Base-by-base conservation (phyloP, 2,329 filamentous ascomycete genomes). In the Ceratocystis lukuohia region DNA sequence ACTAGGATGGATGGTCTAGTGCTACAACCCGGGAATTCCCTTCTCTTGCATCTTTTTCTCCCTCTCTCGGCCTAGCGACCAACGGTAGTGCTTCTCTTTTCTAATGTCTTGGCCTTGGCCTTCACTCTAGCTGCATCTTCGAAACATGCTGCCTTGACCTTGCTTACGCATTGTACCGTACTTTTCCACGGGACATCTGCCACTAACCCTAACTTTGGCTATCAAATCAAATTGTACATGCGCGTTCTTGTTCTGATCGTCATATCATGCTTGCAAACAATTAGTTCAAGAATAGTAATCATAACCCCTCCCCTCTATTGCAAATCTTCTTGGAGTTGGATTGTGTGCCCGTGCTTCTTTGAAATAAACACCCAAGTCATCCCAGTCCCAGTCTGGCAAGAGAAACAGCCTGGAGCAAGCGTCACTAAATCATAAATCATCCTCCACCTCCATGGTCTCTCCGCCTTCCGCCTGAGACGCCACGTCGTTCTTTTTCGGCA, bases 401-500 rank as follows among this genome's bases (percentile, higher is more conserved):
- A 46, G 20, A 62, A 63, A 57, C 48, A 59, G n/a, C 20, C n/a
- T 37, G 37, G 28, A 20, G 30, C 44, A 33, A 37, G 56, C 56
- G 33, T 56, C 30, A 33, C 17, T 41, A 62, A 63, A 70, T 73
- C 71, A 76, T 73, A 75, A 71, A 70, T 80, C 79, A 70, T 88
- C 85, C 71, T 91, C 88, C 59, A 85, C 81, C 15, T 90, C 88
- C 87, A 91, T 90, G 67, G 79, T 74, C 62, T 86, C 82, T 67
- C 82, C 82, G n/a, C 75, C 74, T 65, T 78, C 75, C 45, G 80
- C 81, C 70, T 82, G 80, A 46, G 79, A 73, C 44, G 73, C 74
- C 15, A 75, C 76, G 66, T 76, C 76, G 77, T 87, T 87, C 73
- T 82, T 84, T 75, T 84, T 87, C 22, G 93, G 90, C 77, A 96